Evolutionary conservation across 106 monocot species (phyloP), one percentile per base, ranked within the genome.

Genomic region (Chionographis japonica): DNA sequence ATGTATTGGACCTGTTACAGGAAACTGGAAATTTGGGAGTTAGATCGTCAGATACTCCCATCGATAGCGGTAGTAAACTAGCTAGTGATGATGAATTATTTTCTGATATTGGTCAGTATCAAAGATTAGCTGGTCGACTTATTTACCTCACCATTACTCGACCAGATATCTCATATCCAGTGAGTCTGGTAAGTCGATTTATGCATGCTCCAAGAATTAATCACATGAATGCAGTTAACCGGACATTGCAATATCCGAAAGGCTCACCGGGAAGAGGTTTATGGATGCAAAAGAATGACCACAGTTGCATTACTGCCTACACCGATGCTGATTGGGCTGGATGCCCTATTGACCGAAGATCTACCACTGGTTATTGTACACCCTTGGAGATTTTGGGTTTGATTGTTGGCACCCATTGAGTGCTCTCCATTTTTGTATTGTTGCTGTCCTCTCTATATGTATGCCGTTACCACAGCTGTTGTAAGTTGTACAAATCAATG

Each of bases 1-100:
- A 41, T 62, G 10, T 13, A 4, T 15, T 40, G 40, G 40, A 27
- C 27, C 27, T 27, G 27, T 27, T 27, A 27, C 27, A 27, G 27
- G 27, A 27, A 62, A 62, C 9, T 14, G 14, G 14, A 40, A 40
- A 62, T 40, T 15, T 41, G 1, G 62, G 62, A 14, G 62, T 12
- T 14, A 62, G 40, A 62, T 6, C 62, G 15, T 40, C 62, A 62
- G 14, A 40, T 16, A 62, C 62, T 12, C 62, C 62, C 5, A 62
- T n/a, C 13, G 40, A 40, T 8, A 62, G 38, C 4, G 27, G 27
- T 12, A 7, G 4, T 8, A 59, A 59, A 20, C 27, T 59, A 8
- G 35, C 10, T 59, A 12, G 1, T 59, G 27, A 59, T 59, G 27
- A 20, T 59, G 27, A 59, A 20, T 59, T 27, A 19, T 3, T 59